Evolutionary conservation across 78 protist genomes (phyloP).

Genomic region (Dictyostelium firmibasis): DNA sequence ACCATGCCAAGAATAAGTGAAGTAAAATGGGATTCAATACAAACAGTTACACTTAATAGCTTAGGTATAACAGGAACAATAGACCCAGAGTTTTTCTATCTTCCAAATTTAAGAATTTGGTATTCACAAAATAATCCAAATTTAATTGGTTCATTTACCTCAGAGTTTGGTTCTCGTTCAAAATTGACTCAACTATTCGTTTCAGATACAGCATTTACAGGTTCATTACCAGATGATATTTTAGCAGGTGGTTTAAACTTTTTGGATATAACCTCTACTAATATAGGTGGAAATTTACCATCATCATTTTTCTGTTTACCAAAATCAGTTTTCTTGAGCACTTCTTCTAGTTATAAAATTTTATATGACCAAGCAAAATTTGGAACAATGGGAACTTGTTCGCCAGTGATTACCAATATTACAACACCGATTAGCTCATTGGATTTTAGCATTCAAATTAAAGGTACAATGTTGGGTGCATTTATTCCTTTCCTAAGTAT

Average conservation of each 20-base stretch:
- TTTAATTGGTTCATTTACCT: neutral
- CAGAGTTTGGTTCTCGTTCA: neutral
- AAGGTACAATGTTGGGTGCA: conserved; percentile 2
- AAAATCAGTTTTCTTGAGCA: neutral
- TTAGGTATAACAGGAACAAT: neutral
- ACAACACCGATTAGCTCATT: neutral
- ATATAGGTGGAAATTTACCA: neutral
- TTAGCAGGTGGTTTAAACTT: neutral
- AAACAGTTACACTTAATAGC: neutral
- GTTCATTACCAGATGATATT: neutral
- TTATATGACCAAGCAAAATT: neutral
- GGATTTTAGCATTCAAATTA: neutral
- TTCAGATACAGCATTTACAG: neutral
- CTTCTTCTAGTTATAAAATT: neutral
- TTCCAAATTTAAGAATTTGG: neutral
- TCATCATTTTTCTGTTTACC: neutral
- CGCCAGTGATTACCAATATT: neutral
- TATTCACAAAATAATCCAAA: neutral
- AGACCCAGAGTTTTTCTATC: neutral
- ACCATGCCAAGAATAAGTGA: neutral
- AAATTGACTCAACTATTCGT: neutral
- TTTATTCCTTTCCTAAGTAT: neutral
- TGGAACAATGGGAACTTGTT: neutral
- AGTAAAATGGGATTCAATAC: neutral
- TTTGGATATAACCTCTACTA: neutral